Base-by-base conservation (phyloP, 225 moss, liverwort and hornwort species). In the Polytrichum commune region DNA sequence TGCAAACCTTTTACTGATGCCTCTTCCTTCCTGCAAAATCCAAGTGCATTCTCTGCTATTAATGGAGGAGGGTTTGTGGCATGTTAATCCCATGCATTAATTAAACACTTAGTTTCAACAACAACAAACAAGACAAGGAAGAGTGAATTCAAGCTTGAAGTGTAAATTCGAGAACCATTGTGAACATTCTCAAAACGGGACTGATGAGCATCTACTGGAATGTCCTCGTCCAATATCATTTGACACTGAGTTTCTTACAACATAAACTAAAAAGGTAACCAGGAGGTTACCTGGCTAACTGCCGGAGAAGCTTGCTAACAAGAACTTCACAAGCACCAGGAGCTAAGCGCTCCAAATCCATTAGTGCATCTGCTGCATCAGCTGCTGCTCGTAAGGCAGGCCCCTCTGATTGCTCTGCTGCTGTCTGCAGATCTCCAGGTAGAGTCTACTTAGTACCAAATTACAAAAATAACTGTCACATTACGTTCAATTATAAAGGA, bases 321-420 rank as follows among this genome's bases (percentile, higher is more conserved):
- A 97, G 92, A 27, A 92, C 96, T 85, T 97, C 96, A 85, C 96
- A 93, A 74, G 93, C 94, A 84, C 96, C 94, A 60, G 96, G 94
- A 29, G 93, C 96, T 84, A 97, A 82, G 65, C 93, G 96, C 86
- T 97, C 96, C 78, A 97, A 83, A 78, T 97, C 96, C 92, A 97
- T 97, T 80, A 97, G 85, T 5, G 93, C 88, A 78, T 97, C 96
- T 66, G 96, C 96, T 29, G 93, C 93, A 89, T 97, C 96, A 62
- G 96, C 93, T 74, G 96, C 96, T 72, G 93, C 92, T 74, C 96
- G 86, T 55, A 93, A 90, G 61, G 96, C 96, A 84, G 94, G 92
- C 67, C 93, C 90, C 80, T 97, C 96, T 30, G 92, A 92, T 63
- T 97, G 96, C 82, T 97, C 96, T 63, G 96, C 92, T 73, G 92